Conservation (phyloP, 345 rosid genomes). For the Laguncularia racemosa region DNA sequence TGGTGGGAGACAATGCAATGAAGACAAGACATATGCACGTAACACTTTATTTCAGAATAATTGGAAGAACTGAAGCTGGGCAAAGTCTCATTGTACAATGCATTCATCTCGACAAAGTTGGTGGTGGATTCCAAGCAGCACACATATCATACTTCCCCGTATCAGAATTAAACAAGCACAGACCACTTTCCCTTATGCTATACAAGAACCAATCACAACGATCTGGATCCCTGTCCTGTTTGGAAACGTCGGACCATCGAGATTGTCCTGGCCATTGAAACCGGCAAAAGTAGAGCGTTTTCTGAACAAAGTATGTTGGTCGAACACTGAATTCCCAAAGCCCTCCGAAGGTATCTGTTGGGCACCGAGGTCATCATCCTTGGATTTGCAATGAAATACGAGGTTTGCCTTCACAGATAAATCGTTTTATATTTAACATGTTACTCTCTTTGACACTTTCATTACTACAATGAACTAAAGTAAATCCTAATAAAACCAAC, state of each 20-base stretch:
- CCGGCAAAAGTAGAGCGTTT: constrained; percentile 3
- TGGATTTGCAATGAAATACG: constrained; percentile 6
- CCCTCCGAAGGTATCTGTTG: neutral
- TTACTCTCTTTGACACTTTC: too few species aligned
- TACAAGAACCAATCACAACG: neutral
- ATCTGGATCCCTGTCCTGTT: neutral
- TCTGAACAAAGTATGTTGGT: neutral
- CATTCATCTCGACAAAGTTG: too few species aligned
- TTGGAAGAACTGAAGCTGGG: too few species aligned
- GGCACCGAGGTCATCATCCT: constrained; percentile 7
- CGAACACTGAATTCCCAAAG: neutral
- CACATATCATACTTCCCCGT: neutral
- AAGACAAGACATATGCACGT: too few species aligned
- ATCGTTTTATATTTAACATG: neutral
- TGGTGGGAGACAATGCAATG: too few species aligned
- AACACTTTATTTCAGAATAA: too few species aligned
- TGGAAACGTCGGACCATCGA: neutral
- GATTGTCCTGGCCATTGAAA: neutral
- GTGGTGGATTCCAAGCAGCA: neutral
- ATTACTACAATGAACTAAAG: too few species aligned
- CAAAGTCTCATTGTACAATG: too few species aligned
- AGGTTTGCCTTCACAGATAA: neutral
- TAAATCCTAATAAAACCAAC: too few species aligned
- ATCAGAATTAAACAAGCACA: neutral
- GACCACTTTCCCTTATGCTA: neutral